Percentiles rank a stretch among this genome's conserved stretches.
phyloP scores from a whole-genome alignment of 345 rosid species.

The Gynandropsis gynandra region DNA sequence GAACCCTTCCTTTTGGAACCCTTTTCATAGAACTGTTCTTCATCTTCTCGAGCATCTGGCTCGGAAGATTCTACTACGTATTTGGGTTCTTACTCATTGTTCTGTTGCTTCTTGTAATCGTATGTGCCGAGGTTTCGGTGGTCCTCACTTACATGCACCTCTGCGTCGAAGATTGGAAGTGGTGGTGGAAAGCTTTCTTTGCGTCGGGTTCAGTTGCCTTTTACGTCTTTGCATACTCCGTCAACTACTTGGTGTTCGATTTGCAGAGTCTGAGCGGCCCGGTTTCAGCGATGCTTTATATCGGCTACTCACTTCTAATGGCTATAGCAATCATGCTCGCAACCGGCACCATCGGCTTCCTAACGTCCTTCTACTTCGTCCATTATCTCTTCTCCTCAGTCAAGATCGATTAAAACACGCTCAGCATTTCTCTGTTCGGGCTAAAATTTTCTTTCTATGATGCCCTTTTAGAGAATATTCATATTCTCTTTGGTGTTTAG shows the following conservation, averaged over 20 bases:
- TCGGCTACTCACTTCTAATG: constrained; percentile 68
- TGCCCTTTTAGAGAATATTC: no score
- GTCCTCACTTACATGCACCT: constrained; percentile 83
- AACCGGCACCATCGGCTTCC: constrained; percentile 76
- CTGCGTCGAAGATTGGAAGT: no score
- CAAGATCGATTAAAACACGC: constrained; percentile 50
- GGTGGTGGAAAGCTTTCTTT: constrained; percentile 92
- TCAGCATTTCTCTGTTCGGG: no score
- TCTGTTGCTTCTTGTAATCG: constrained; percentile 49
- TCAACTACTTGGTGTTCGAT: constrained; percentile 72
- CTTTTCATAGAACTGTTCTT: constrained; percentile 74
- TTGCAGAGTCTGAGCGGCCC: constrained; percentile 83
- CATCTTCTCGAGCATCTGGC: constrained; percentile 82
- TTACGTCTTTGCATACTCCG: constrained; percentile 65
- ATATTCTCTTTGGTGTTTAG: no score
- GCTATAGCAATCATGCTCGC: constrained; percentile 75
- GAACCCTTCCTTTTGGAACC: constrained; percentile 80
- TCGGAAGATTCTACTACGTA: constrained; percentile 72
- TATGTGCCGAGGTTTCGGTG: constrained; percentile 75
- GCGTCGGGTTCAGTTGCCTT: constrained; percentile 83
- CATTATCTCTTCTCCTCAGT: constrained; percentile 80
- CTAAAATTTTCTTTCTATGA: no score
- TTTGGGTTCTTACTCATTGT: constrained; percentile 72
- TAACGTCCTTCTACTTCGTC: constrained; percentile 65
- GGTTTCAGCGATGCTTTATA: constrained; percentile 60